A percentile compares a stretch with the other conserved stretches of the same genome.
These are phyloP conservation scores for Geranium rotundifolium DNA, from an alignment of 345 rosid genomes.

Conservation along the genomic window DNA sequence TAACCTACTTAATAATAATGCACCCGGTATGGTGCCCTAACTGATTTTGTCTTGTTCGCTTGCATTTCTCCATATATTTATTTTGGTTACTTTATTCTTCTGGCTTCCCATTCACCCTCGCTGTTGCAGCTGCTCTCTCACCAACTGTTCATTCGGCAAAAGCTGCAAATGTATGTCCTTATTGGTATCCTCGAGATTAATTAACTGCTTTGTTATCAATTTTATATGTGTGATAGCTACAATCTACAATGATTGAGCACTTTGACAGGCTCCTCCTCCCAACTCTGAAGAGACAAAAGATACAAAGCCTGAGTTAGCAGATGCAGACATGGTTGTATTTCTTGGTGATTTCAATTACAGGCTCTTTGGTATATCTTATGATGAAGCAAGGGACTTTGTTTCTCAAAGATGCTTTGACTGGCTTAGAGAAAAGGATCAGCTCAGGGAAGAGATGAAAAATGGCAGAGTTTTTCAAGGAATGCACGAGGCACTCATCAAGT, in stretches of 20 bases:
- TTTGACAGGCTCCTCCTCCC: conserved; percentile 35
- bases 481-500: conserved; percentile 87
- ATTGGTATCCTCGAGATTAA: background rate
- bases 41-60: conserved; percentile 75
- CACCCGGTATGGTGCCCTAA: conserved; percentile 75
- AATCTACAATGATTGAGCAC: conserved; percentile 6
- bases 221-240: background rate
- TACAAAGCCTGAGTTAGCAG: conserved; percentile 64
- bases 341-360: conserved; percentile 93
- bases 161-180: conserved; percentile 46
- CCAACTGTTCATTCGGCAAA: conserved; percentile 41
- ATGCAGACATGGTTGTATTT: conserved; percentile 95
- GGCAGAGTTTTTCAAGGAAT: conserved; percentile 98
- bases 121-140: conserved; percentile 80
- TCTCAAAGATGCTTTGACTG: conserved; percentile 97
- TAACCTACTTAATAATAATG: conserved; percentile 22
- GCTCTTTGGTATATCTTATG: conserved; percentile 93
- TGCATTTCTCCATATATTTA: conserved; percentile 65
- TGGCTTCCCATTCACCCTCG: conserved; percentile 66
- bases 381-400: conserved; percentile 97
- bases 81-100: conserved; percentile 74
- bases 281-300: conserved; percentile 36
- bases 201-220: background rate
- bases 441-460: conserved; percentile 89
- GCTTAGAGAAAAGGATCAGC: conserved; percentile 98